Conservation (phyloP, 129 eudicot genomes). For the Centaurea solstitialis region DNA sequence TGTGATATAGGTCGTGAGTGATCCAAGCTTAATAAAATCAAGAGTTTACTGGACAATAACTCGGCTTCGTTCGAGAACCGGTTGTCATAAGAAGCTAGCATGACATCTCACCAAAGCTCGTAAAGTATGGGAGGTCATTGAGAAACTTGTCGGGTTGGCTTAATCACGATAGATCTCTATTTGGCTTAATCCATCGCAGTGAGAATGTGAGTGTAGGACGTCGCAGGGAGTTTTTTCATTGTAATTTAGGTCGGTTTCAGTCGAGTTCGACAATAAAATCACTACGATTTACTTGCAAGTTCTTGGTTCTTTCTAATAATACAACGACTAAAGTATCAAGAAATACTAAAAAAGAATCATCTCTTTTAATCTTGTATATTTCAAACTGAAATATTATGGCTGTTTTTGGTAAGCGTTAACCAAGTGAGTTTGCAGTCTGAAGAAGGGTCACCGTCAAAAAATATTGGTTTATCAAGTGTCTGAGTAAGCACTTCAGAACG, state of each 20-base stretch:
- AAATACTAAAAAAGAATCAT: background rate
- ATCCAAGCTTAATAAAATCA: slow-evolving; percentile 91
- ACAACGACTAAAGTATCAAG: slow-evolving; percentile 4
- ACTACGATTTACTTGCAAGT: slow-evolving; percentile 13
- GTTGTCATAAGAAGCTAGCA: slow-evolving; percentile 89
- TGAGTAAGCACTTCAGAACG: too few relatives aligned
- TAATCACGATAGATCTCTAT: slow-evolving; percentile 14
- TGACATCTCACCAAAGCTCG: slow-evolving; percentile 71
- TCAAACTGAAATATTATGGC: background rate
- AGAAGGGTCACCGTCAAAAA: too few relatives aligned
- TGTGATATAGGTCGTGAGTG: slow-evolving; percentile 73
- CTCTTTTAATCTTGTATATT: background rate
- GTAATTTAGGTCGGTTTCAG: slow-evolving; percentile 35
- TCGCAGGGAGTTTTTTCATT: slow-evolving; percentile 26
- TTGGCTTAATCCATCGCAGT: slow-evolving; percentile 10
- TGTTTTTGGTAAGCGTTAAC: background rate
- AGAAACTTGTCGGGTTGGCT: slow-evolving; percentile 89
- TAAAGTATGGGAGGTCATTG: slow-evolving; percentile 87
- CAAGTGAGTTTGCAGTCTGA: background rate
- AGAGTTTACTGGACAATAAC: slow-evolving; percentile 88
- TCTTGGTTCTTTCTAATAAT: background rate
- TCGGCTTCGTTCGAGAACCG: slow-evolving; percentile 94
- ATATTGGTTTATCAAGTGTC: too few relatives aligned
- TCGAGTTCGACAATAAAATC: slow-evolving; percentile 37
- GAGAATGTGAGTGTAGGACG: slow-evolving; percentile 36